Evolutionary conservation across 208 protist genomes (phyloP).

Genomic region (Novymonas esmeraldas): DNA sequence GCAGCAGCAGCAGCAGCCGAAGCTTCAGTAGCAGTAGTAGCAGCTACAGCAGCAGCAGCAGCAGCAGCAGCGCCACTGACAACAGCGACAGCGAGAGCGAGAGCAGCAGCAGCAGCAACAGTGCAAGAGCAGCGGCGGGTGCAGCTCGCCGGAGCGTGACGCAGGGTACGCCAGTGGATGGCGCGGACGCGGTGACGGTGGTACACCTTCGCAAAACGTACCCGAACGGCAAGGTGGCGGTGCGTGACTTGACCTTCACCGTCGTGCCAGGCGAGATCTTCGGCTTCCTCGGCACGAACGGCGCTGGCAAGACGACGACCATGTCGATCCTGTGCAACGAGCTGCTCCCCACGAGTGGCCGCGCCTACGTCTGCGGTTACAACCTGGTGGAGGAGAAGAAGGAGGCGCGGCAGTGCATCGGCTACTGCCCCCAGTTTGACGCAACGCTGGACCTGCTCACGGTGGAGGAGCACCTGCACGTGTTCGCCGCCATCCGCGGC

Average conservation of each 20-base stretch:
- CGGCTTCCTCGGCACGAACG: slow-evolving; percentile 90
- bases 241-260: slow-evolving; percentile 71
- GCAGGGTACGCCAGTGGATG: slow-evolving; percentile 15
- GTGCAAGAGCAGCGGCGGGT: not conserved
- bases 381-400: slow-evolving; percentile 53
- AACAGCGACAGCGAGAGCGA: slow-evolving; percentile 2
- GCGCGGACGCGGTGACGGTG: slow-evolving; percentile 65
- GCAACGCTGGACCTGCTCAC: slow-evolving; percentile 90
- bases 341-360: slow-evolving; percentile 66
- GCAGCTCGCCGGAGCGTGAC: slow-evolving; percentile 10
- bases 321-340: slow-evolving; percentile 84
- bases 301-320: slow-evolving; percentile 87
- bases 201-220: slow-evolving; percentile 67
- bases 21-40: not conserved
- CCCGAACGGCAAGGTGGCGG: slow-evolving; percentile 66
- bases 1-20: too few relatives aligned
- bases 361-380: slow-evolving; percentile 54
- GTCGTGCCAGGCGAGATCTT: slow-evolving; percentile 80
- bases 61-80: too few relatives aligned
- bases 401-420: slow-evolving; percentile 57
- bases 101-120: too few relatives aligned
- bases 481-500: slow-evolving; percentile 40
- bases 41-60: not conserved
- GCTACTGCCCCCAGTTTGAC: slow-evolving; percentile 95
- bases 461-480: slow-evolving; percentile 76